Evolutionary conservation across 495 filamentous ascomycete species (phyloP).

Genomic region (Letharia columbiana): DNA sequence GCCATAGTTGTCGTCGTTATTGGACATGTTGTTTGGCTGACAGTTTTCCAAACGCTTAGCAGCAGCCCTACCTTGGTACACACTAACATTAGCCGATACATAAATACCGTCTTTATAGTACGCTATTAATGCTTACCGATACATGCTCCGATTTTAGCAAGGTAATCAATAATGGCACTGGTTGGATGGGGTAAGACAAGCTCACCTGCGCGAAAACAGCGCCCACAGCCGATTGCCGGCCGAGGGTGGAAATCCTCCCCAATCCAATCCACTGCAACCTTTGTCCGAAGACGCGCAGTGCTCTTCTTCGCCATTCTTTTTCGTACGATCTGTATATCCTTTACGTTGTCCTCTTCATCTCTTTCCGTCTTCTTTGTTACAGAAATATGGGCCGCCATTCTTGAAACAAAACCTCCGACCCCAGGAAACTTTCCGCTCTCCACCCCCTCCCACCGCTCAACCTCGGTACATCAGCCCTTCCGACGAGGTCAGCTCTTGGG

Average conservation of each 20-base stretch:
- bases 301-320: constrained; percentile 19
- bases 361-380: background rate
- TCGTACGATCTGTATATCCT: constrained; percentile 16
- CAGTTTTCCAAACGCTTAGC: no score
- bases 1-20: no score
- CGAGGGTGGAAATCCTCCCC: constrained; percentile 8
- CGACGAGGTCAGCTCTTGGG: background rate
- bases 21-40: no score
- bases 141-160: background rate
- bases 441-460: constrained; percentile 5
- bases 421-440: constrained; percentile 3
- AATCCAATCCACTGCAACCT: background rate
- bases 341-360: background rate
- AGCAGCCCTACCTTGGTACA: no score
- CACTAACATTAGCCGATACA: no score
- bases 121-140: no score
- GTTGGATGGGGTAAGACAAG: constrained; percentile 2
- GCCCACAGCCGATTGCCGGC: constrained; percentile 4
- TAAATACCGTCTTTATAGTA: no score
- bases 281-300: constrained; percentile 12
- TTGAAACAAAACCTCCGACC: constrained; percentile 6
- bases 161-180: background rate
- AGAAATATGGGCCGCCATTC: background rate
- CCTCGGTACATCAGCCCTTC: background rate
- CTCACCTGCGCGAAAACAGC: constrained; percentile 5